Evolutionary conservation across 306 rosid species (phyloP).

Genomic region (Castanea sativa): DNA sequence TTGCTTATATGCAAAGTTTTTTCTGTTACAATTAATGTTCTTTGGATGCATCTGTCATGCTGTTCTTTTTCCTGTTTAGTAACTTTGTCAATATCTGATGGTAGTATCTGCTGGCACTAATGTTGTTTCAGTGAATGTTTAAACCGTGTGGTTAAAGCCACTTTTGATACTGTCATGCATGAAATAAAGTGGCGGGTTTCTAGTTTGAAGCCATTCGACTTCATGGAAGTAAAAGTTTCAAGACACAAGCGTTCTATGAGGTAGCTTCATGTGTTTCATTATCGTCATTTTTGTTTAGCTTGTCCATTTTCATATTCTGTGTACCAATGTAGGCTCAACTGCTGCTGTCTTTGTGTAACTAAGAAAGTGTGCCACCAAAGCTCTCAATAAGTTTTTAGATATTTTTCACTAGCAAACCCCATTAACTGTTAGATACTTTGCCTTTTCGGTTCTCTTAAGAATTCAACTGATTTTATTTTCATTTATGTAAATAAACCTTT

Average conservation of each 20-base stretch:
- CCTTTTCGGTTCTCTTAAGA: neutral
- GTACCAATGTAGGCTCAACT: neutral
- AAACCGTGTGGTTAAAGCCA: slow-evolving; percentile 36
- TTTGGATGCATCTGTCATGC: slow-evolving; percentile 47
- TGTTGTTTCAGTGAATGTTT: slow-evolving; percentile 54
- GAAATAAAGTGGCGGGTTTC: slow-evolving; percentile 45
- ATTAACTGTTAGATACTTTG: neutral
- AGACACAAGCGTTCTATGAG: slow-evolving; percentile 59
- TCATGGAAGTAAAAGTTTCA: slow-evolving; percentile 52
- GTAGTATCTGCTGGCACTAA: slow-evolving; percentile 45
- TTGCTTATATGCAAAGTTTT: slow-evolving; percentile 29
- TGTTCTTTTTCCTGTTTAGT: slow-evolving; percentile 20
- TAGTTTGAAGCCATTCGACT: slow-evolving; percentile 49
- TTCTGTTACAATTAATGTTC: slow-evolving; percentile 44
- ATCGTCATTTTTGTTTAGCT: neutral
- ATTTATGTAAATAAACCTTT: neutral
- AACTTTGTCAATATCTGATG: slow-evolving; percentile 52
- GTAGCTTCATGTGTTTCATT: neutral
- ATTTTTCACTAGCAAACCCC: neutral
- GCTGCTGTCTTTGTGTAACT: neutral
- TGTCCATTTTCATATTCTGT: neutral
- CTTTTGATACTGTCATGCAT: slow-evolving; percentile 42
- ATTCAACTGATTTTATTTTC: neutral
- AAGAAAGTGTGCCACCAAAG: no score
- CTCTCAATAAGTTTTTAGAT: no score